phyloP scores from a whole-genome alignment of 2,329 filamentous ascomycete species.

The Diplodia corticola region DNA sequence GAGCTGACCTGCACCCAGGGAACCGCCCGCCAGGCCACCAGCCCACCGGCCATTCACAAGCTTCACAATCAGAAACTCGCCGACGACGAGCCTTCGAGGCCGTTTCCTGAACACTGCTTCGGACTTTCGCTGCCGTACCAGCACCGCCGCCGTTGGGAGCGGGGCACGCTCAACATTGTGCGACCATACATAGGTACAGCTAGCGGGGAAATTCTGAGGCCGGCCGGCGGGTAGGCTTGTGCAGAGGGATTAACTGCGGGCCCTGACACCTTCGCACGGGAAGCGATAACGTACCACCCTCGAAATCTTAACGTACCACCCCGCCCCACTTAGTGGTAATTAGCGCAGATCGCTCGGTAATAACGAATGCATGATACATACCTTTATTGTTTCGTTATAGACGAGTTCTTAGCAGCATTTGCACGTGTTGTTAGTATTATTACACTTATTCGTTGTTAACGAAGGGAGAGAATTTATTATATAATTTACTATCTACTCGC shows the following conservation, averaged over 20 bases:
- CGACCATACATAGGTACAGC: neutral
- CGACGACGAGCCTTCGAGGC: conserved; percentile 1
- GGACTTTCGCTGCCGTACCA: too few species aligned
- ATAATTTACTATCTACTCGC: too few species aligned
- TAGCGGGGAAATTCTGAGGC: neutral
- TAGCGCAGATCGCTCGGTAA: too few species aligned
- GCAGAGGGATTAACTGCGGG: neutral
- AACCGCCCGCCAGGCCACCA: conserved; percentile 1
- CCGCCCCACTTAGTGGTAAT: too few species aligned
- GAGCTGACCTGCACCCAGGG: neutral
- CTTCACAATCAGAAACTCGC: neutral
- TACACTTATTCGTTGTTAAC: too few species aligned
- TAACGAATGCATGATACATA: too few species aligned
- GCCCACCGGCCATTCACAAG: neutral
- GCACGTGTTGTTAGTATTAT: too few species aligned
- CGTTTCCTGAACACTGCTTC: neutral
- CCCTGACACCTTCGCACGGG: neutral
- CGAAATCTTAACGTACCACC: too few species aligned
- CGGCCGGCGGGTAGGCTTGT: neutral
- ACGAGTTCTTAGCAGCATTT: too few species aligned
- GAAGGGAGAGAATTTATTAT: too few species aligned
- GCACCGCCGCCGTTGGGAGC: neutral
- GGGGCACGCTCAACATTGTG: neutral
- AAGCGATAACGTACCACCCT: too few species aligned
- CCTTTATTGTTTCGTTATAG: too few species aligned